Conservation (phyloP, 2,329 filamentous ascomycete species). For the Fusarium praegraminearum region DNA sequence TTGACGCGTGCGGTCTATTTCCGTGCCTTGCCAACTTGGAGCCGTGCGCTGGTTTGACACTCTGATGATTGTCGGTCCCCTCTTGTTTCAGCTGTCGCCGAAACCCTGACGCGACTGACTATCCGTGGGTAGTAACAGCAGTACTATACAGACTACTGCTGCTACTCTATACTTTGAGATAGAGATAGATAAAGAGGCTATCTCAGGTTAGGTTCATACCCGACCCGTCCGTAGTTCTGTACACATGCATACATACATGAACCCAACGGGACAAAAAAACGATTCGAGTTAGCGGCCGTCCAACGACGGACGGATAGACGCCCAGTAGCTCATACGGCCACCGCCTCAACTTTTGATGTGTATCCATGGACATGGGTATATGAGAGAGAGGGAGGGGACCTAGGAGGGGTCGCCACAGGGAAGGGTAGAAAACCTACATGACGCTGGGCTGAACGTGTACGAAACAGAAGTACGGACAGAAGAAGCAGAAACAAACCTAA, state of each 20-base stretch:
- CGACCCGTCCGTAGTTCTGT: background rate
- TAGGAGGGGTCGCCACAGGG: conserved; percentile 32
- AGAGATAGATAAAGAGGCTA: background rate
- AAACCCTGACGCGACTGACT: conserved; percentile 31
- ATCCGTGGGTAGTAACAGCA: conserved; percentile 18
- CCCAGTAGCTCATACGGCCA: conserved; percentile 35
- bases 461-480: conserved; percentile 9
- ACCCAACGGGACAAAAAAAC: conserved; percentile 8
- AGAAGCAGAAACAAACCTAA: conserved; percentile 1
- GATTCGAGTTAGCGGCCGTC: conserved; percentile 37
- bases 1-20: conserved; percentile 20
- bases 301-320: conserved; percentile 39
- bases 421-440: conserved; percentile 33
- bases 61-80: conserved; percentile 27
- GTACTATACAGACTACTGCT: background rate
- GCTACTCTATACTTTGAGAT: background rate
- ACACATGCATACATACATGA: conserved; percentile 2
- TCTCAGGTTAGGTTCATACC: conserved; percentile 2
- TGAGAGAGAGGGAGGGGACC: conserved; percentile 5
- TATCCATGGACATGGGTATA: conserved; percentile 20
- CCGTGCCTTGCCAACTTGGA: conserved; percentile 7
- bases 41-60: conserved; percentile 32
- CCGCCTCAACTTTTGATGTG: conserved; percentile 35
- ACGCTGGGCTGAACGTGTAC: conserved; percentile 28
- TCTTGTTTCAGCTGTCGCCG: conserved; percentile 39